Evolutionary conservation across 306 rosid genomes (phyloP), one percentile per base, ranked within the genome.

Genomic region (Fragaria ananassa): DNA sequence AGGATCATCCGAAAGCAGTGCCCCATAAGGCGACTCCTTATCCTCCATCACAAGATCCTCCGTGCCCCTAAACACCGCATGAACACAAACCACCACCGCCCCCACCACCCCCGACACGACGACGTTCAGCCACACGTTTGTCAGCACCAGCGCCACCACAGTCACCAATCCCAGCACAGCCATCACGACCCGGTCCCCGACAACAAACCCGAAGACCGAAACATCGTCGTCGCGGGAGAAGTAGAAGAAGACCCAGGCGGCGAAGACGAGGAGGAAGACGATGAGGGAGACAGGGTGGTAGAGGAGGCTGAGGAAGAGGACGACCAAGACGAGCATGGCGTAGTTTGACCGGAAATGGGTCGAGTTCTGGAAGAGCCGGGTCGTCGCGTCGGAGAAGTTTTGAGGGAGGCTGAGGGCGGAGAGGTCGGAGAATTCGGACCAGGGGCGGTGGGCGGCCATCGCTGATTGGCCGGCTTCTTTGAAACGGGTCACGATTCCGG

Each of bases 261-360:
- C 78, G 77, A 77, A 68, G 42, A 87, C 31, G 63, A 79, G 0
- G 50, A 89, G 42, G 88, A 83, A 60, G 21, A 85, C 78, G 74
- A 89, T 5, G 37, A 89, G 35, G 37, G 87, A 49, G 75, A 86
- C 2, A 6, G 94, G 94, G 83, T 81, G 88, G 83, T 23, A 77
- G 62, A 91, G 19, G 74, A 89, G 94, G 81, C 79, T 37, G 72
- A 86, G 85, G 86, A 86, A 64, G 71, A 91, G 72, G 41, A 83
- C 18, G 83, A 74, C 18, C 39, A 91, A 50, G 39, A 83, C 2
- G 63, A 86, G 8, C 63, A 72, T 51, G 63, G 85, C 10, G 83
- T 91, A 91, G 87, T 91, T 86, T 79, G 80, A 82, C 80, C 86
- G 83, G 83, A 91, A 91, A 79, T 83, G 83, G 73, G 85, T 31